A percentile compares a stretch with the other conserved stretches of the same genome.
Evolutionary conservation across 352 stramenopile genomes (phyloP).

Genomic region (Phytophthora sp.): DNA sequence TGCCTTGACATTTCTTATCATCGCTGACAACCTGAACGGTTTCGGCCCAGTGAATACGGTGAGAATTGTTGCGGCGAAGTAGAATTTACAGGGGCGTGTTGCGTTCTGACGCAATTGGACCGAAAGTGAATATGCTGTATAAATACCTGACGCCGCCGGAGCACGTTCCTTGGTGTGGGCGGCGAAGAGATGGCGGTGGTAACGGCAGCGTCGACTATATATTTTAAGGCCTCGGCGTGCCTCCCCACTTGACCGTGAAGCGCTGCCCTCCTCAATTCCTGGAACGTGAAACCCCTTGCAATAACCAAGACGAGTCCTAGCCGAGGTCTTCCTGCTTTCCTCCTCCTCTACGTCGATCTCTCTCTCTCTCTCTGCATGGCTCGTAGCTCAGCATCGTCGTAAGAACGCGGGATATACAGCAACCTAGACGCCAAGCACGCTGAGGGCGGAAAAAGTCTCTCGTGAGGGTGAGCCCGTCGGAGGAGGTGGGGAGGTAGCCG

Average conservation of each 20-base stretch:
- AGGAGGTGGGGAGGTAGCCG: constrained; percentile 4
- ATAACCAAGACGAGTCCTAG: constrained; percentile 9
- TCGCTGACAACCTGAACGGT: too few species aligned
- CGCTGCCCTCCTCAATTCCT: constrained; percentile 7
- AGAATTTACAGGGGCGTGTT: too few species aligned
- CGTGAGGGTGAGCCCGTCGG: constrained; percentile 11
- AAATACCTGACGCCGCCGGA: constrained; percentile 6
- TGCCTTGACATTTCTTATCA: too few species aligned
- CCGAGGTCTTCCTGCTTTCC: neutral
- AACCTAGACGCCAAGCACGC: constrained; percentile 19
- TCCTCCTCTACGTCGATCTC: neutral
- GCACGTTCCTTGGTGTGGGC: neutral
- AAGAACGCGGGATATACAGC: constrained; percentile 1
- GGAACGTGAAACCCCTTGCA: constrained; percentile 24
- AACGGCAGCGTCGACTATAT: constrained; percentile 20
- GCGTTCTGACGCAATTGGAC: neutral
- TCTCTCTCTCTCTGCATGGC: constrained; percentile 20
- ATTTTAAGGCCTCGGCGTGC: constrained; percentile 11
- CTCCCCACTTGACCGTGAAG: constrained; percentile 4
- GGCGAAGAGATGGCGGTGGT: constrained; percentile 5
- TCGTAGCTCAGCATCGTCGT: constrained; percentile 8
- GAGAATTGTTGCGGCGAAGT: too few species aligned
- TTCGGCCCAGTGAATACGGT: too few species aligned
- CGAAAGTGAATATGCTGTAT: neutral
- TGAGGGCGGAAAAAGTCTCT: constrained; percentile 18